Conservation (phyloP, 2,329 filamentous ascomycete species). For the Ophiocordyceps polyrhachis-furcata region DNA sequence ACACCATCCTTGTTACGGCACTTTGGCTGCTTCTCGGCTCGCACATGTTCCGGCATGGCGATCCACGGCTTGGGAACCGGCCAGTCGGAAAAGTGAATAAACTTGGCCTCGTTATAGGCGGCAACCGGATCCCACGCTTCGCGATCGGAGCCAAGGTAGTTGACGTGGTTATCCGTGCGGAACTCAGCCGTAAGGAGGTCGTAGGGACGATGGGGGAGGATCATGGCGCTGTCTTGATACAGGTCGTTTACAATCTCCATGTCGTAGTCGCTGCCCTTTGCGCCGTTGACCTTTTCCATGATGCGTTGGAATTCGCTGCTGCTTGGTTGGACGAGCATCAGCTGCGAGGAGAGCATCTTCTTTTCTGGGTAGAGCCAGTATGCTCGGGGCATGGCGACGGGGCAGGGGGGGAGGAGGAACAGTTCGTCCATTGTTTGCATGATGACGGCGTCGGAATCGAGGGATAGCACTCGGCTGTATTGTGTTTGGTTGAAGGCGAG, state of each 20-base stretch:
- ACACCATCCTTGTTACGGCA: slow-evolving; percentile 21
- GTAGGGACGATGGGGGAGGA: slow-evolving; percentile 46
- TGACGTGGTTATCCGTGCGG: slow-evolving; percentile 25
- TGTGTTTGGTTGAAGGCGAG: slow-evolving; percentile 48
- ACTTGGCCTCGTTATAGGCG: slow-evolving; percentile 39
- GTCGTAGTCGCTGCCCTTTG: slow-evolving; percentile 28
- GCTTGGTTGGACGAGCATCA: slow-evolving; percentile 41
- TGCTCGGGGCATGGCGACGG: slow-evolving; percentile 50
- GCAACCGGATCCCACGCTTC: slow-evolving; percentile 37
- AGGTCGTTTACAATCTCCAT: slow-evolving; percentile 50
- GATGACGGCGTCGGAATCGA: slow-evolving; percentile 44
- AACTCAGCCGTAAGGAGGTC: slow-evolving; percentile 45
- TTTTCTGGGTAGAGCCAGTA: slow-evolving; percentile 45
- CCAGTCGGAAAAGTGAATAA: slow-evolving; percentile 56
- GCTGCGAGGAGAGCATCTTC: slow-evolving; percentile 34
- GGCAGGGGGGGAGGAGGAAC: slow-evolving; percentile 42
- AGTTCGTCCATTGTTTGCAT: slow-evolving; percentile 50
- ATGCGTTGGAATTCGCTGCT: slow-evolving; percentile 25
- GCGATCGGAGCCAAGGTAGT: slow-evolving; percentile 20
- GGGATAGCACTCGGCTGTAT: slow-evolving; percentile 29
- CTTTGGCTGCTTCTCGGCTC: slow-evolving; percentile 5
- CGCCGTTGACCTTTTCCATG: slow-evolving; percentile 7
- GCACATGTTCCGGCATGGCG: slow-evolving; percentile 4
- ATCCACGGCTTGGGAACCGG: slow-evolving; percentile 43
- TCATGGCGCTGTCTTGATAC: slow-evolving; percentile 36